These are phyloP conservation scores for Eutrema japonicum DNA, from an alignment of 345 rosid species.

Conservation along the genomic window DNA sequence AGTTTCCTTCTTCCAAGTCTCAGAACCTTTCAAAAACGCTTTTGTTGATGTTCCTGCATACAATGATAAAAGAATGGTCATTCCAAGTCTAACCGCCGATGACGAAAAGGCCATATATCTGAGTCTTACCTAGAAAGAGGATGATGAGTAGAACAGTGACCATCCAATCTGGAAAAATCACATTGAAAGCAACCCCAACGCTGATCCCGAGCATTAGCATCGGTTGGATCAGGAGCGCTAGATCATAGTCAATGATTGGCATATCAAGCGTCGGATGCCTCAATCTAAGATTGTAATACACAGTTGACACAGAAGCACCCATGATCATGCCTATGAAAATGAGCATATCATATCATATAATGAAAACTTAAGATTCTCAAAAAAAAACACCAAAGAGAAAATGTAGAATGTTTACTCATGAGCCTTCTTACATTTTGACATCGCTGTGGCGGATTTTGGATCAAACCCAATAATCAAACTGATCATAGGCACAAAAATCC, in stretches of 20 bases:
- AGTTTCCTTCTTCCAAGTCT: constrained; percentile 87
- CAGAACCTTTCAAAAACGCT: constrained; percentile 79
- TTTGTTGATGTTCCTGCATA: constrained; percentile 77
- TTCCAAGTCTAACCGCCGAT: neutral
- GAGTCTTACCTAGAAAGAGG: constrained; percentile 65
- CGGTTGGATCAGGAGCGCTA: constrained; percentile 80
- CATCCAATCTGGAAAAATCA: constrained; percentile 83
- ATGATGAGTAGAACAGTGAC: constrained; percentile 82
- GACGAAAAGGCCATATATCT: neutral
- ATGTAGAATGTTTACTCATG: neutral
- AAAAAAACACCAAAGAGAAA: neutral
- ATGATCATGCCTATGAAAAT: constrained; percentile 72
- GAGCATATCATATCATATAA: constrained; percentile 3
- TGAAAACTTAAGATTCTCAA: neutral
- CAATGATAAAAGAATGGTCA: constrained; percentile 6
- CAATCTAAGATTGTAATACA: constrained; percentile 74
- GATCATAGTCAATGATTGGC: constrained; percentile 85
- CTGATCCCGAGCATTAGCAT: constrained; percentile 91
- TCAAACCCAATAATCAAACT: constrained; percentile 79
- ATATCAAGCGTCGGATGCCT: constrained; percentile 79
- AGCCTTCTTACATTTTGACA: constrained; percentile 73
- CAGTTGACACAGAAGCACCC: constrained; percentile 81
- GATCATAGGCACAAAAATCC: constrained; percentile 88
- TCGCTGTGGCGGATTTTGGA: constrained; percentile 78
- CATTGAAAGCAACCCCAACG: constrained; percentile 74